Conservation (phyloP, 805 yeast genomes). For the Cyberlindnera meyerae region DNA sequence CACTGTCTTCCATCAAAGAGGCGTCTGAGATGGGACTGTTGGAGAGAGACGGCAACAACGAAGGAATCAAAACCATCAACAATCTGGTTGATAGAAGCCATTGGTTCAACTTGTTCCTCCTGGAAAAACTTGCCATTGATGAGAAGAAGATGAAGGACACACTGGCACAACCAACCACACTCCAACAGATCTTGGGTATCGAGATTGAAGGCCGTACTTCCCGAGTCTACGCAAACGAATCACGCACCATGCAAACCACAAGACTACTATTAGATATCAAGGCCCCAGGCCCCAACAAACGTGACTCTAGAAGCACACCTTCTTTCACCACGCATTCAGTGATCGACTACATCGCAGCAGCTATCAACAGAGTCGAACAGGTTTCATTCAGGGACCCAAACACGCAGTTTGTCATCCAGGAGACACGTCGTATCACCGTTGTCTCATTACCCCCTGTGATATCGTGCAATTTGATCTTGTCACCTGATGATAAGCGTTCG, state of each 20-base stretch:
- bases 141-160: conserved; percentile 32
- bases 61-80: background rate
- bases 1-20: conserved; percentile 43
- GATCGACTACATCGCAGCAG: conserved; percentile 55
- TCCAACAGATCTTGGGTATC: conserved; percentile 37
- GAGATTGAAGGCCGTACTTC: conserved; percentile 11
- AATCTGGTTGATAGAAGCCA: conserved; percentile 33
- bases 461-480: conserved; percentile 53
- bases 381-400: conserved; percentile 48
- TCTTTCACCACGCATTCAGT: conserved; percentile 36
- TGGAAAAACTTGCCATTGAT: conserved; percentile 48
- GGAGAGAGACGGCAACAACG: conserved; percentile 36
- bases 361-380: conserved; percentile 48
- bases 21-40: conserved; percentile 51
- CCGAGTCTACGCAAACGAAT: conserved; percentile 4
- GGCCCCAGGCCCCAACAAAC: conserved; percentile 13
- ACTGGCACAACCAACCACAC: conserved; percentile 1
- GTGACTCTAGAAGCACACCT: conserved; percentile 27
- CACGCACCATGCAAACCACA: background rate
- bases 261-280: conserved; percentile 16
- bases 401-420: conserved; percentile 51
- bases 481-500: conserved; percentile 48
- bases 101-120: conserved; percentile 53
- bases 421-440: conserved; percentile 37
- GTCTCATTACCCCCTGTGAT: conserved; percentile 61